Evolutionary conservation across 2,329 filamentous ascomycete species (phyloP), one percentile per base, ranked within the genome.

Genomic region (Nemania sp.): DNA sequence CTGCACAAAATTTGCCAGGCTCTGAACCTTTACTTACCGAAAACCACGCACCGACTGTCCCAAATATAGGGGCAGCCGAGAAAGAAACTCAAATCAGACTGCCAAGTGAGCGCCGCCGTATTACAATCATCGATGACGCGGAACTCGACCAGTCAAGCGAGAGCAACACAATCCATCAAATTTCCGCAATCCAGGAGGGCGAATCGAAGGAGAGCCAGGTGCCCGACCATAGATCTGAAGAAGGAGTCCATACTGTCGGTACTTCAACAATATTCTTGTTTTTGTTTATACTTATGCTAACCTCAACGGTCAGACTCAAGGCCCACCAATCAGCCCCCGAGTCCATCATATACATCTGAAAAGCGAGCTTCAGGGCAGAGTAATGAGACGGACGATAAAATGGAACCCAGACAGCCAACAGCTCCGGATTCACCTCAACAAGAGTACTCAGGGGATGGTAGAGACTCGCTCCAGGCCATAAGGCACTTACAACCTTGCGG

Each of bases 291-390:
- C 24, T 54, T n/a, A 6, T 22, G 22, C 64, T 70, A 60, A 69
- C 45, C 49, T 53, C 6, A n/a, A 43, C 35, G 18, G 7, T 45
- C 29, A 67, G 62, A 47, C 27, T 47, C 54, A 18, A 43, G 49
- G 20, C 4, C 60, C 47, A 51, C 52, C 53, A 2, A 62, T 52
- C 65, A 69, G 62, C 22, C 65, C 66, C 18, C 54, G 45, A 47
- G 60, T 66, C n/a, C 63, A 70, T 54, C 71, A 66, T 29, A 60
- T 74, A 3, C 71, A 72, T 22, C 58, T 74, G 57, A 64, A 63
- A 18, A 57, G 47, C 43, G 62, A 66, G n/a, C 32, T 57, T 10
- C 64, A 56, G 22, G 67, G 61, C 29, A 66, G 35, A 15, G 38
- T 58, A n/a, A 24, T 32, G 18, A 61, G 20, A 18, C 66, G 59